A percentile compares a stretch with the other conserved stretches of the same genome.
phyloP scores from a whole-genome alignment of 2,329 filamentous ascomycete species.

The Colletotrichum abscissum region DNA sequence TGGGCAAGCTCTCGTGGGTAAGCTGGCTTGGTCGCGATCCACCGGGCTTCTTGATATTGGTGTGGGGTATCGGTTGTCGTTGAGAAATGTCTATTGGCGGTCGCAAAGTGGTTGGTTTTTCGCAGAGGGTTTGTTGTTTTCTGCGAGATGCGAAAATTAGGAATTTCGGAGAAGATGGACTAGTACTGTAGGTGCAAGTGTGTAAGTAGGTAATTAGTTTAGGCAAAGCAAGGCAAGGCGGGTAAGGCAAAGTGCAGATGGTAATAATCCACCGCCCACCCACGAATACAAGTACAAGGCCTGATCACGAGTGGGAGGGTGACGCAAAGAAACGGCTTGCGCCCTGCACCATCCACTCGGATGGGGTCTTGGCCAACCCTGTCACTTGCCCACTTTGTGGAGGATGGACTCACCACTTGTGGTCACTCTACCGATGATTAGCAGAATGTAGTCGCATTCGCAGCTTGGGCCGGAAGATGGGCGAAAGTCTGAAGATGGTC shows the following conservation, averaged over 20 bases:
- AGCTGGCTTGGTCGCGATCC: slow-evolving; percentile 20
- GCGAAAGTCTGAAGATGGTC: neutral
- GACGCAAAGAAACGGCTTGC: slow-evolving; percentile 33
- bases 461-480: neutral
- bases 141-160: neutral
- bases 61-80: neutral
- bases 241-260: slow-evolving; percentile 5
- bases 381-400: slow-evolving; percentile 23
- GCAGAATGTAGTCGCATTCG: neutral
- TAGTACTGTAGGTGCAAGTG: slow-evolving; percentile 18
- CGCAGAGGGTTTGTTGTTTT: neutral
- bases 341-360: slow-evolving; percentile 18
- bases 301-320: slow-evolving; percentile 32
- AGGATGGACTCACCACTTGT: neutral
- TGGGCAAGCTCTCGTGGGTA: slow-evolving; percentile 19
- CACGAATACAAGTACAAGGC: neutral
- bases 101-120: neutral
- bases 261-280: slow-evolving; percentile 5
- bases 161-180: neutral
- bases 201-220: slow-evolving; percentile 12
- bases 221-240: slow-evolving; percentile 10
- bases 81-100: neutral
- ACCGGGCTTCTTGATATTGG: neutral
- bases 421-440: neutral
- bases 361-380: slow-evolving; percentile 1